Conservation (phyloP, 164 flowering plant species). For the Liriodendron chinense region DNA sequence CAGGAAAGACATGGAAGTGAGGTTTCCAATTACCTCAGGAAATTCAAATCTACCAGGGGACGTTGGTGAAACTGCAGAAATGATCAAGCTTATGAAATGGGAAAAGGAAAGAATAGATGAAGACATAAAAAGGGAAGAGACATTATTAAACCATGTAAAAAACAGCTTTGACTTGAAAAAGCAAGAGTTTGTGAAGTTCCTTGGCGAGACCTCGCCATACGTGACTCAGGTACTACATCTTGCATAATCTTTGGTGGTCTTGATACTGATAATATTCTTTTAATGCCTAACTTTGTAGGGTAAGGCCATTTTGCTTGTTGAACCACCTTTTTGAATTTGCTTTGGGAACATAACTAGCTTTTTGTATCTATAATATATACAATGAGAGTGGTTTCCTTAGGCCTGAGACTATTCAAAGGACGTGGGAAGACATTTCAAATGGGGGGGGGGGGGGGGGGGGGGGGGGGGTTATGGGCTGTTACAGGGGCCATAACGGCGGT, state of each 20-base stretch:
- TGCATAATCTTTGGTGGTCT: neutral
- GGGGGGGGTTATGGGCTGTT: too few species aligned
- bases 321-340: neutral
- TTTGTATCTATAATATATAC: too few species aligned
- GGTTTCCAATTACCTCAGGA: slow-evolving; percentile 44
- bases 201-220: neutral
- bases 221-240: neutral
- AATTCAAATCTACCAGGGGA: slow-evolving; percentile 22
- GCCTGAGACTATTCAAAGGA: too few species aligned
- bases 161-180: slow-evolving; percentile 44
- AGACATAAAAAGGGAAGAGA: slow-evolving; percentile 67
- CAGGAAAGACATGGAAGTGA: slow-evolving; percentile 67
- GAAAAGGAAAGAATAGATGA: slow-evolving; percentile 58
- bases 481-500: too few species aligned
- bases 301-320: neutral
- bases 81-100: slow-evolving; percentile 52
- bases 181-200: slow-evolving; percentile 53
- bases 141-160: slow-evolving; percentile 44
- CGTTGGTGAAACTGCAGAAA: slow-evolving; percentile 43
- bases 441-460: too few species aligned
- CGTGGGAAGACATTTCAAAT: too few species aligned
- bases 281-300: neutral
- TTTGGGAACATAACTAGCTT: neutral
- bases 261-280: too few species aligned
- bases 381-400: too few species aligned